Evolutionary conservation across 169 alveolate genomes (phyloP), one percentile per base, ranked within the genome.

Genomic region (Cryptosporidium andersoni): DNA sequence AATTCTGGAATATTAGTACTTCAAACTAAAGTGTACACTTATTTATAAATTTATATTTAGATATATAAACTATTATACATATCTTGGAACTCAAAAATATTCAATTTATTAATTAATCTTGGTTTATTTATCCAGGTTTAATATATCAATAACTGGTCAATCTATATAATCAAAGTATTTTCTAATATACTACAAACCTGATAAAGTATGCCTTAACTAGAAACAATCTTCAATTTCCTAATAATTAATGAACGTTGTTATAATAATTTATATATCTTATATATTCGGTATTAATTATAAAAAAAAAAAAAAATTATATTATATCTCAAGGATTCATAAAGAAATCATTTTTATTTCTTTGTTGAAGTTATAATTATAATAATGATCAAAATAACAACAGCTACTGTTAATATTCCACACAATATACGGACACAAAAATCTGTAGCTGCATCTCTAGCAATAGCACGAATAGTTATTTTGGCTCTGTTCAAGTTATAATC

Each of bases 371-470:
- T 51, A 4, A 74, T 47, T 42, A 45, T 58, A 2, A 74, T 9
- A 45, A 74, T 7, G 2, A 74, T 60, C 16, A 74, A 58, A 2
- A 74, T 74, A 8, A 74, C 40, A 3, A 74, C 14, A 5, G 65
- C 55, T 16, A 74, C 45, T 55, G 85, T 25, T 3, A 74, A 53
- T 8, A 74, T 49, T 2, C 85, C 85, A 36, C 85, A 74, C 14
- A 74, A 36, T 39, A 74, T 43, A 7, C 60, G 85, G 40, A 74
- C 85, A 45, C 85, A 74, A 60, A 74, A 74, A 55, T 74, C 85
- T 0, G 85, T 74, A 58, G 85, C 74, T 2, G 85, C 51, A 42
- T 60, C 60, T 74, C 85, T 74, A 9, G 85, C 67, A 45, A 74
- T 74, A 60, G 85, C 85, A 39, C 48, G 55, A 34, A 74, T 6